Percentiles rank a stretch among this genome's conserved stretches.
These are phyloP conservation scores for Tylopilus felleus DNA, from an alignment of 768 basidiomycete species.

Conservation along the genomic window DNA sequence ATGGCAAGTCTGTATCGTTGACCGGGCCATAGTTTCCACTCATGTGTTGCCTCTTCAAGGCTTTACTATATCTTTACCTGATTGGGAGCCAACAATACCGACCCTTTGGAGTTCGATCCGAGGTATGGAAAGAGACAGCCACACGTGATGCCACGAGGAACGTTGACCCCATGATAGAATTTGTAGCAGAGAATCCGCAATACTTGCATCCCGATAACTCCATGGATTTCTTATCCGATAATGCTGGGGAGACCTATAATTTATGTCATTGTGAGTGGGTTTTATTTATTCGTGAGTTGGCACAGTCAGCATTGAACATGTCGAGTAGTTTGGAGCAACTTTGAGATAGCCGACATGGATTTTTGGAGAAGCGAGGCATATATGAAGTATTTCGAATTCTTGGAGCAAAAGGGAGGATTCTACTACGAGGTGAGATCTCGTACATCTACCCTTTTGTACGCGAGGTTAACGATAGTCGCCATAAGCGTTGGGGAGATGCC, in stretches of 20 bases:
- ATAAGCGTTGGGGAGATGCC: conserved; percentile 92
- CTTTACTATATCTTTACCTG: conserved; percentile 64
- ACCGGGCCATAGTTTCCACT: neutral
- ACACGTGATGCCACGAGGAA: conserved; percentile 30
- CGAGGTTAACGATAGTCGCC: conserved; percentile 1
- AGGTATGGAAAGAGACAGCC: conserved; percentile 37
- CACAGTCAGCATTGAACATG: conserved; percentile 4
- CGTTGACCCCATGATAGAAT: conserved; percentile 46
- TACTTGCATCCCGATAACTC: conserved; percentile 56
- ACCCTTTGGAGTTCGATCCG: conserved; percentile 60
- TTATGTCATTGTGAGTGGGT: conserved; percentile 54
- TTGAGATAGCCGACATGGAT: conserved; percentile 83
- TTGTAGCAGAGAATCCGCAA: conserved; percentile 51
- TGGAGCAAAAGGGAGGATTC: conserved; percentile 80
- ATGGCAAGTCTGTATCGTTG: conserved; percentile 34
- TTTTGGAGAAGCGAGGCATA: conserved; percentile 86
- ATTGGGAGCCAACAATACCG: conserved; percentile 60
- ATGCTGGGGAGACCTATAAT: conserved; percentile 64
- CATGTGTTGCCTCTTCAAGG: conserved; percentile 27
- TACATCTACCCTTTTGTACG: neutral
- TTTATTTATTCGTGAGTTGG: neutral
- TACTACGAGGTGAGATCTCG: conserved; percentile 67
- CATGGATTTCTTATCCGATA: conserved; percentile 61
- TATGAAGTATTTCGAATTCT: conserved; percentile 74
- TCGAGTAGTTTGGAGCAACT: conserved; percentile 82